phyloP scores from a whole-genome alignment of 176 grass and related monocot genomes.

The Phoenix dactylifera region DNA sequence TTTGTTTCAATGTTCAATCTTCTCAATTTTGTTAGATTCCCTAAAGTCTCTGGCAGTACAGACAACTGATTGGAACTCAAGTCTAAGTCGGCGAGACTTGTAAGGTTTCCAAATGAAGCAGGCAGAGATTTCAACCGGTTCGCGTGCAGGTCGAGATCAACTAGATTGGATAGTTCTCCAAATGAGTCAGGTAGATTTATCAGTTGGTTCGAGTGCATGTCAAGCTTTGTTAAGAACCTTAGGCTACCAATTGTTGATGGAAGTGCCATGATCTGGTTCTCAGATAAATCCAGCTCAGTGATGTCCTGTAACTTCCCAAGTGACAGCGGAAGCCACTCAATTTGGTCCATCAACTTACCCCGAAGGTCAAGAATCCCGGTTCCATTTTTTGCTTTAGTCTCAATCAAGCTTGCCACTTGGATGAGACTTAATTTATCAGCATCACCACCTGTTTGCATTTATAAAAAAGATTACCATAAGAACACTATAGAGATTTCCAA shows the following conservation, averaged over 20 bases:
- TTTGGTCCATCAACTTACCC: conserved; percentile 76
- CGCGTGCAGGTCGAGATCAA: conserved; percentile 71
- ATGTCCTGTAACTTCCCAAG: conserved; percentile 86
- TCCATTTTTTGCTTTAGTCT: conserved; percentile 74
- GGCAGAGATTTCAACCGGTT: conserved; percentile 79
- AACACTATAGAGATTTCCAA: no score
- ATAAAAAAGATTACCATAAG: no score
- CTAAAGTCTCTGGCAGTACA: conserved; percentile 61
- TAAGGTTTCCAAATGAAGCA: conserved; percentile 64
- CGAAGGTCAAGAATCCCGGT: conserved; percentile 55
- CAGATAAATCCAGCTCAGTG: conserved; percentile 76
- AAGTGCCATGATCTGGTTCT: conserved; percentile 79
- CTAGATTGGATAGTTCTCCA: conserved; percentile 71
- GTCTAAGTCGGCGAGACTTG: conserved; percentile 53
- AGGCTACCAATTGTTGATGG: conserved; percentile 76
- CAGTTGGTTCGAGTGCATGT: conserved; percentile 91
- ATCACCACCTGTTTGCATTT: conserved; percentile 22
- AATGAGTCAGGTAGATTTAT: conserved; percentile 81
- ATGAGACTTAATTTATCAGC: conserved; percentile 78
- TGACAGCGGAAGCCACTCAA: conserved; percentile 93
- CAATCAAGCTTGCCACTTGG: conserved; percentile 90
- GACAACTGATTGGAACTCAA: conserved; percentile 76
- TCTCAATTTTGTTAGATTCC: conserved; percentile 68
- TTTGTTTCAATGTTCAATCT: conserved; percentile 81
- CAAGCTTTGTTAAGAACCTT: conserved; percentile 65